These are phyloP conservation scores for Zalaria obscura DNA, from an alignment of 2,329 filamentous ascomycete species.

Conservation along the genomic window DNA sequence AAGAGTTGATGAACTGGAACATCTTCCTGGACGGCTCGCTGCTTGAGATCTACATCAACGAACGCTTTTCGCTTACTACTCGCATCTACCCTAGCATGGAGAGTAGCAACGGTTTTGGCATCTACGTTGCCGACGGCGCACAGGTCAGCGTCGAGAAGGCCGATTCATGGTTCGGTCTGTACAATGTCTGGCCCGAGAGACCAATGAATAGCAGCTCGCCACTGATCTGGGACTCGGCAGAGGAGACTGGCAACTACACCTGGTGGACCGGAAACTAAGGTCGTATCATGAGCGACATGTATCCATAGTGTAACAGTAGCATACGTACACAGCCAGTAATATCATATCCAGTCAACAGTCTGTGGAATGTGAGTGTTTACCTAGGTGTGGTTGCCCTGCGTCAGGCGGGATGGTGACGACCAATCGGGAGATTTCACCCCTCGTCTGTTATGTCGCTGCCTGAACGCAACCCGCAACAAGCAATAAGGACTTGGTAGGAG, in stretches of 20 bases:
- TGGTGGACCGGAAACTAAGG: constrained; percentile 31
- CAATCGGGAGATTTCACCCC: too few relatives aligned
- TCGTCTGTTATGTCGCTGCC: too few relatives aligned
- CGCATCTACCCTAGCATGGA: constrained; percentile 30
- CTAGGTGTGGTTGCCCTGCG: too few relatives aligned
- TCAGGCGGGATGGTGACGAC: too few relatives aligned
- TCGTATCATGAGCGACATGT: too few relatives aligned
- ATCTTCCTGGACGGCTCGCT: constrained; percentile 34
- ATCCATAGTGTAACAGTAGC: too few relatives aligned
- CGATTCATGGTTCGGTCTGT: constrained; percentile 19
- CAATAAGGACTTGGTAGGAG: too few relatives aligned
- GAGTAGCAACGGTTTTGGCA: constrained; percentile 28
- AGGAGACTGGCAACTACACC: constrained; percentile 29
- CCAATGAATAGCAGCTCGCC: constrained; percentile 22
- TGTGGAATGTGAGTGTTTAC: too few relatives aligned
- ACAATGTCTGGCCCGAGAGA: constrained; percentile 22
- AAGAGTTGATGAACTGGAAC: constrained; percentile 27
- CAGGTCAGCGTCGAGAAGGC: constrained; percentile 21
- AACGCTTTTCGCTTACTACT: constrained; percentile 24
- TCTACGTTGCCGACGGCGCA: constrained; percentile 24
- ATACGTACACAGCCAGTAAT: too few relatives aligned
- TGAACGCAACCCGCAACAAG: too few relatives aligned
- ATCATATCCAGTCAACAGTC: too few relatives aligned
- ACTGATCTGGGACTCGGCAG: constrained; percentile 27
- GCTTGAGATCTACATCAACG: constrained; percentile 33